Evolutionary conservation across 305 asterid genomes (phyloP), one percentile per base, ranked within the genome.

Genomic region (Fraxinus paxiana): DNA sequence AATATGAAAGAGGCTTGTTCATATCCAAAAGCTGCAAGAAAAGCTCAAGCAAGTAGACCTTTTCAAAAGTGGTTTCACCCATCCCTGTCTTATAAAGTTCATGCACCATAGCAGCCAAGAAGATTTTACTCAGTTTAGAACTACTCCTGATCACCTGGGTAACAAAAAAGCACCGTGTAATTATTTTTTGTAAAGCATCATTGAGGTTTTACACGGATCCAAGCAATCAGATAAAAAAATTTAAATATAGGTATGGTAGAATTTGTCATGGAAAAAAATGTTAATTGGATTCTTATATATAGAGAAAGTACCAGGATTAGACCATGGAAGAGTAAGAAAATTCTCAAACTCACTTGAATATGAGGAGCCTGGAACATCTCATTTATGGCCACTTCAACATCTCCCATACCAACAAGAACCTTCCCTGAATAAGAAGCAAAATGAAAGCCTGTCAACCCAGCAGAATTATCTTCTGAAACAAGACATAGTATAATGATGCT

Each of bases 291-390:
- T 5, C 20, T 75, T 33, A 48, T 18, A 20, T 59, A 31, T 24
- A 31, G 31, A 51, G 76, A 73, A n/a, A 48, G 48, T 74, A 13
- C 48, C 22, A 74, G 65, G 56, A 70, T 75, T 56, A 18, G 80
- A 54, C 9, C 46, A 5, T 77, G 59, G 63, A 51, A 43, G 79
- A 67, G 65, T 34, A 70, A 69, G 22, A 48, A 73, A 20, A 63
- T 69, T 59, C 73, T 75, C 69, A 70, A 73, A 88, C 97, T 80
- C 83, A 94, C 98, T 88, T 92, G 98, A 83, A 96, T 92, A 84
- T 92, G 99, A 87, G 99, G 97, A 85, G 99, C 98, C 89, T 96
- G 98, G 84, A 94, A 92, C 98, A 96, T 96, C 88, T 96, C 99
- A 85, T 91, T 92, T 83, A 92, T 94, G 73, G 98, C 97, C 77